Evolutionary conservation across 768 basidiomycete species (phyloP), one percentile per base, ranked within the genome.

Genomic region (Cubamyces lactineus): DNA sequence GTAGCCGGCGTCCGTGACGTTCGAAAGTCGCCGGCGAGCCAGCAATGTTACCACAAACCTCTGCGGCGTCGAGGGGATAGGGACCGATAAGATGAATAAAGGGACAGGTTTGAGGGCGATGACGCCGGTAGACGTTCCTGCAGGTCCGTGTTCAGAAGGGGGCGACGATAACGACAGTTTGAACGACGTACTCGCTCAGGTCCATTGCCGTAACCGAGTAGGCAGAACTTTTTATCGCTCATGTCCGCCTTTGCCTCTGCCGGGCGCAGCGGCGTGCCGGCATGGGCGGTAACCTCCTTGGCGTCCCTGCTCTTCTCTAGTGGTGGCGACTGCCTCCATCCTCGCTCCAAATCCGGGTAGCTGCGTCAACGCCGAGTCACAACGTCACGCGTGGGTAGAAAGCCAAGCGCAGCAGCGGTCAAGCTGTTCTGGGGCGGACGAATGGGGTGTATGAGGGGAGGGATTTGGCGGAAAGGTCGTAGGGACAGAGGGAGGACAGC

Each of bases 181-280:
- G 17, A 19, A 21, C 21, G 19, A 21, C 17, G 48, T 17, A 43
- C 48, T 49, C 30, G 3, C 28, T 34, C 16, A 51, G 49, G 24
- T 59, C 50, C 49, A 21, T 45, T 59, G 49, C 42, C 57, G 40
- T 52, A 28, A 52, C 24, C 24, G 28, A 47, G 15, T 23, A 38
- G 15, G 34, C 12, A 40, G 26, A 30, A 34, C 26, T 2, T 13
- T 51, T 43, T 28, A 19, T n/a, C 3, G 49, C 28, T 9, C 30
- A 24, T 43, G 15, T 24, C 48, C 47, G 24, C 47, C 41, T 11
- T 9, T 34, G 34, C 34, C 34, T 34, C 34, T 34, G 34, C 9
- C 34, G 34, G 5, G 34, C 34, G 34, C 34, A 34, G 34, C 5
- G 34, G 11, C 34, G 34, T 34, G 34, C 34, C 34, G 34, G 34